Base-by-base conservation (phyloP, 192 early-diverging fungal species). In the Pilaira anomala region DNA sequence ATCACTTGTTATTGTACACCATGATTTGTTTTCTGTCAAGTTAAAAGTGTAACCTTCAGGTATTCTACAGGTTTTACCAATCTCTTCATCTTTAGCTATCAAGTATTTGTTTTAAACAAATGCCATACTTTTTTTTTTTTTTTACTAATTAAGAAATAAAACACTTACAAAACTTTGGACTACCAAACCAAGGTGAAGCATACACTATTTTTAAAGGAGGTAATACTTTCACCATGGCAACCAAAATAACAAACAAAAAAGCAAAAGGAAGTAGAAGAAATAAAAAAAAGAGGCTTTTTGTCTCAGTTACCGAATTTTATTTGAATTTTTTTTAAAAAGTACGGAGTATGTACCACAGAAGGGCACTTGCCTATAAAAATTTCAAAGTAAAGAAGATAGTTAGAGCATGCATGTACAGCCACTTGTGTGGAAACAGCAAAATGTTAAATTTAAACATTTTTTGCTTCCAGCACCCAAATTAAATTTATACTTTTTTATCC, bases 41-140 rank as follows among this genome's bases (percentile, higher is more conserved):
- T 39, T 13, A 28, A 57, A 48, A 3, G 26, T 55, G 16, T 55
- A 55, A 33, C 54, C 64, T 40, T 66, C 64, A 28, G 64, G 64
- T 0, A 57, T 28, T 26, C 36, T 25, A 13, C 64, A 66, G 11
- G 48, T 40, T 9, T 55, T 19, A 29, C 51, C 54, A 26, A 66
- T 57, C 3, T 13, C 9, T 22, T 48, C 22, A 36, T 66, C 64
- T 2, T 55, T 57, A 0, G 30, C 64, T 66, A 55, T 48, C 25
- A 41, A 16, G 21, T 19, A 48, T 28, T 45, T 18, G 12, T 51
- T 46, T n/a, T 51, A 28, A 42, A 42, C 8, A 28, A 39, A 40
- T 4, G 1, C 1, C 1, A 42, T 0, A 6, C n/a, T 65, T n/a
- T 14, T 24, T n/a, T 36, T 28, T 45, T 29, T n/a, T 18, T 28